Evolutionary conservation across 2,329 filamentous ascomycete species (phyloP).

Genomic region (Cordyceps fumosorosea): DNA sequence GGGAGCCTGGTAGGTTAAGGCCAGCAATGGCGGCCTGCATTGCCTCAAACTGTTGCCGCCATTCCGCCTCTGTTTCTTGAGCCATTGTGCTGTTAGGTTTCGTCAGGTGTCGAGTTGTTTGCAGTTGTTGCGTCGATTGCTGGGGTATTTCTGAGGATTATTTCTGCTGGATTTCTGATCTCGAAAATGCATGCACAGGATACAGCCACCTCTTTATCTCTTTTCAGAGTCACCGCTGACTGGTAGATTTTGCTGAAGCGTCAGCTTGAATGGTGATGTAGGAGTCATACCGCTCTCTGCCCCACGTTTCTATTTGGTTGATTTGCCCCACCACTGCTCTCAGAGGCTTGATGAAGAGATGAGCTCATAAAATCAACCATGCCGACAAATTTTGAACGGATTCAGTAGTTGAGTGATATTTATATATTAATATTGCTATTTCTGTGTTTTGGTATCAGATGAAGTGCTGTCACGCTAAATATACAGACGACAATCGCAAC

Average conservation of each 20-base stretch:
- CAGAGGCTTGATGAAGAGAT: background rate
- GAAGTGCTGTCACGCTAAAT: slow-evolving; percentile 1
- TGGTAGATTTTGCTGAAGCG: background rate
- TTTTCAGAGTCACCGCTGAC: background rate
- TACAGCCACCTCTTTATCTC: background rate
- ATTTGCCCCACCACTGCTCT: background rate
- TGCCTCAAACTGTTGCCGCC: slow-evolving; percentile 75
- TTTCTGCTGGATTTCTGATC: background rate
- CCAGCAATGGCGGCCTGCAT: slow-evolving; percentile 83
- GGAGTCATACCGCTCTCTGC: slow-evolving; percentile 9
- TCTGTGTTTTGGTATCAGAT: slow-evolving; percentile 9
- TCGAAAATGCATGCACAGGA: background rate
- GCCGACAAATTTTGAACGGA: background rate
- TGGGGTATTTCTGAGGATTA: background rate
- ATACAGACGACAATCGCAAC: background rate
- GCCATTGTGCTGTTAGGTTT: slow-evolving; percentile 1
- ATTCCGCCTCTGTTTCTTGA: slow-evolving; percentile 50
- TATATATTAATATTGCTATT: background rate
- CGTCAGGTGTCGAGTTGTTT: background rate
- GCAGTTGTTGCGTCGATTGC: background rate
- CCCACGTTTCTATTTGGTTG: background rate
- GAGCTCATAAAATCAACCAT: background rate
- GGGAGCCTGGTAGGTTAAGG: slow-evolving; percentile 45
- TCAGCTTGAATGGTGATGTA: background rate
- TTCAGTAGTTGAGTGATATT: background rate